A percentile compares a stretch with the other conserved stretches of the same genome.
Evolutionary conservation across 2,329 filamentous ascomycete species (phyloP).

Genomic region (Pezicula neosporulosa): DNA sequence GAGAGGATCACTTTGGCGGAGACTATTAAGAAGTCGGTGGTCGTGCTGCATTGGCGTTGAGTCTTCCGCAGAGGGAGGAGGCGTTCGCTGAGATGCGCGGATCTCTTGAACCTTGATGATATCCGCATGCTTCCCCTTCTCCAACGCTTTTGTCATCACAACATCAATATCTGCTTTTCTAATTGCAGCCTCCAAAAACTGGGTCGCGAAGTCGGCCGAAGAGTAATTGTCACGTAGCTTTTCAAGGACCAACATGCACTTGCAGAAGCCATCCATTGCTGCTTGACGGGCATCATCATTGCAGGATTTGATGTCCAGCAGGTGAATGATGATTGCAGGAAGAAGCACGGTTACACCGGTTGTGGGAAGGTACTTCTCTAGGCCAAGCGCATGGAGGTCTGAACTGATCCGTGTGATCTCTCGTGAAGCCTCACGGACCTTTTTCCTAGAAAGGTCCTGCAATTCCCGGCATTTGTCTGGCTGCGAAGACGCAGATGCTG

Average conservation of each 20-base stretch:
- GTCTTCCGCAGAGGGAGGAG: constrained; percentile 9
- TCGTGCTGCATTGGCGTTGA: background rate
- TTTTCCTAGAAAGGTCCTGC: constrained; percentile 77
- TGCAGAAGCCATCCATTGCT: constrained; percentile 77
- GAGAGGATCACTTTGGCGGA: background rate
- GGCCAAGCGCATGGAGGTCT: constrained; percentile 66
- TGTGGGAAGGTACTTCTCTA: constrained; percentile 80
- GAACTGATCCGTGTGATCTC: constrained; percentile 84
- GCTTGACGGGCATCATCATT: constrained; percentile 67
- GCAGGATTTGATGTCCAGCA: constrained; percentile 86
- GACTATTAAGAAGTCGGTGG: background rate
- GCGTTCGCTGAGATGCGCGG: constrained; percentile 5
- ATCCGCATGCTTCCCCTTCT: background rate
- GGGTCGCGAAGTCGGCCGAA: constrained; percentile 92
- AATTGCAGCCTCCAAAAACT: constrained; percentile 89
- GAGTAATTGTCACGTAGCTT: constrained; percentile 85
- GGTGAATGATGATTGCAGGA: constrained; percentile 89
- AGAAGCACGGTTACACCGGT: constrained; percentile 88
- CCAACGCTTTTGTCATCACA: constrained; percentile 7
- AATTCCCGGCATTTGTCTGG: constrained; percentile 59
- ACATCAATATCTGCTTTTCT: constrained; percentile 72
- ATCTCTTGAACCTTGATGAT: background rate
- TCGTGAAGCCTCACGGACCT: constrained; percentile 78
- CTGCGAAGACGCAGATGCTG: constrained; percentile 56
- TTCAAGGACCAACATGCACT: constrained; percentile 90